These are phyloP conservation scores for Tetrahymena borealis DNA, from an alignment of 73 alveolate species.

Conservation along the genomic window DNA sequence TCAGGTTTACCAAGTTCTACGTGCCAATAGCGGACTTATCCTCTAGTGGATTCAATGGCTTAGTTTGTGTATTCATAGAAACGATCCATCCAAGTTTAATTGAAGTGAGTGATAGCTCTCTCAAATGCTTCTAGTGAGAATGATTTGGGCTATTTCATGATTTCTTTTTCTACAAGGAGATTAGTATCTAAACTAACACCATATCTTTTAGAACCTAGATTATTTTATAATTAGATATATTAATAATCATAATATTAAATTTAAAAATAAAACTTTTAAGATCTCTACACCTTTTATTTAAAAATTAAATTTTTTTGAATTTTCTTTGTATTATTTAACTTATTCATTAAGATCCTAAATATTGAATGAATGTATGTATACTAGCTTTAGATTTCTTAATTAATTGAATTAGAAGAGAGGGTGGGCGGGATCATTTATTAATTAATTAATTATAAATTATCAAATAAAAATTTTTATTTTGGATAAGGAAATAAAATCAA, in stretches of 20 bases:
- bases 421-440: no score
- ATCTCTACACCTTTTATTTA: no score
- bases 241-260: no score
- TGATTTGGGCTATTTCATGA: background rate
- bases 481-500: background rate
- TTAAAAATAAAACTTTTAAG: no score
- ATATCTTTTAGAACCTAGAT: conserved; percentile 8
- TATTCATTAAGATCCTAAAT: no score
- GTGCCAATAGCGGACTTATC: conserved; percentile 26
- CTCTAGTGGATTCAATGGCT: conserved; percentile 26
- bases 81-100: conserved; percentile 3
- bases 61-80: conserved; percentile 6
- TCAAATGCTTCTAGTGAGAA: conserved; percentile 1
- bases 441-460: no score
- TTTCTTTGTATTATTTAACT: no score
- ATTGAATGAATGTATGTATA: no score
- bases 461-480: background rate
- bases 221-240: background rate
- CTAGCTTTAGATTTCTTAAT: no score
- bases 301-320: no score
- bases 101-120: conserved; percentile 2
- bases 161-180: background rate
- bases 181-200: conserved; percentile 6
- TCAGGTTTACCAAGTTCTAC: background rate
- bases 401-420: no score